Percentiles rank a stretch among this genome's conserved stretches.
These are phyloP conservation scores for Rhizopogon parksii DNA, from an alignment of 1,284 basidiomycete genomes.

Conservation along the genomic window DNA sequence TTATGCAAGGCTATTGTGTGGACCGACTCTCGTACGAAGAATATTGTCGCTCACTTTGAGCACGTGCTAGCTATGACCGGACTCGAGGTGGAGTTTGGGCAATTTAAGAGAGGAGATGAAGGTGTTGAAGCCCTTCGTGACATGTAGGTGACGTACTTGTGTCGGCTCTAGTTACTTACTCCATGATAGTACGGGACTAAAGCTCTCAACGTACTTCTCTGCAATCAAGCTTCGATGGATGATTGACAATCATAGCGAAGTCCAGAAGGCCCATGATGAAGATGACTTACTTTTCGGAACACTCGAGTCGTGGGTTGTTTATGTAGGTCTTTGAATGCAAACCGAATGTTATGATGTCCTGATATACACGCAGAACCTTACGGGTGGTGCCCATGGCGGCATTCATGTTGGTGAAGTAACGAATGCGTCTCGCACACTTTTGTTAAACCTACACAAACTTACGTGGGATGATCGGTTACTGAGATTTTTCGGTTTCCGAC, in stretches of 20 bases:
- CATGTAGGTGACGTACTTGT: conserved; percentile 42
- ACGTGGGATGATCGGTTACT: conserved; percentile 81
- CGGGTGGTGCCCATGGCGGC: conserved; percentile 61
- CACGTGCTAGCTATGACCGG: conserved; percentile 69
- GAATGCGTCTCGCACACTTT: conserved; percentile 93
- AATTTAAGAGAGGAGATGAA: conserved; percentile 64
- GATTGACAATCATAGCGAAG: conserved; percentile 82
- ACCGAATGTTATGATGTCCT: conserved; percentile 7
- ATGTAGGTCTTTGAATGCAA: conserved; percentile 48
- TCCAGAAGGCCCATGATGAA: conserved; percentile 72
- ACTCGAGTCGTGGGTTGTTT: conserved; percentile 93
- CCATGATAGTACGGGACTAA: conserved; percentile 70
- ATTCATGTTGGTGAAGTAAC: conserved; percentile 94
- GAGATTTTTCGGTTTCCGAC: conserved; percentile 81
- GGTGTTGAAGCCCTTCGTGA: conserved; percentile 61
- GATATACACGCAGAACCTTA: conserved; percentile 59
- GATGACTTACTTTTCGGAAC: conserved; percentile 90
- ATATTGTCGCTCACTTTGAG: conserved; percentile 74
- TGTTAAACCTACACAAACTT: conserved; percentile 80
- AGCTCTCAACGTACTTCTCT: conserved; percentile 96
- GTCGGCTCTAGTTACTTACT: not conserved
- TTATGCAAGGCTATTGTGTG: conserved; percentile 91
- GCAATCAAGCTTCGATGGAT: conserved; percentile 97
- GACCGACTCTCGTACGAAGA: conserved; percentile 90
- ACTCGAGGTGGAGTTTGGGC: conserved; percentile 64